These are phyloP conservation scores for Berberis thunbergii DNA, from an alignment of 164 flowering plant genomes.

Conservation along the genomic window DNA sequence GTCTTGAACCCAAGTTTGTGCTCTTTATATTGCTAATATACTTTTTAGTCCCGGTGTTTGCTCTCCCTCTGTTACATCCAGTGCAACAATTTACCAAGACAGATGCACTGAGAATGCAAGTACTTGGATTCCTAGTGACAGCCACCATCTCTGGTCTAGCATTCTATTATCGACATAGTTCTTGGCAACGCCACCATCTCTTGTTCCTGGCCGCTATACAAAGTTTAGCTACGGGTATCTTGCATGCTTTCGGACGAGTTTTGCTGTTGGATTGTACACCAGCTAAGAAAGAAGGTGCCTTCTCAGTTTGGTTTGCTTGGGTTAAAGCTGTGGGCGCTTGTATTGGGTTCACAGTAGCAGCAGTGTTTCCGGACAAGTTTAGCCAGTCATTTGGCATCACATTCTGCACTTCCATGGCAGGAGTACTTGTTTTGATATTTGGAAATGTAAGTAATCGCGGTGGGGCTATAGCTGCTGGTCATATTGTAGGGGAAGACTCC, in stretches of 20 bases:
- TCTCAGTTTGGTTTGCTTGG: conserved; percentile 53
- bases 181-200: conserved; percentile 29
- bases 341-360: conserved; percentile 39
- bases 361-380: conserved; percentile 24
- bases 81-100: conserved; percentile 35
- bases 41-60: conserved; percentile 39
- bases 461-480: conserved; percentile 58
- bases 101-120: conserved; percentile 47
- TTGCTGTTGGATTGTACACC: conserved; percentile 55
- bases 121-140: conserved; percentile 39
- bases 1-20: conserved; percentile 21
- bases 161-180: conserved; percentile 20
- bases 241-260: conserved; percentile 52
- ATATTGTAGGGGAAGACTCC: conserved; percentile 22
- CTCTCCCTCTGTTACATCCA: conserved; percentile 45
- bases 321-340: conserved; percentile 34
- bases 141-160: conserved; percentile 36
- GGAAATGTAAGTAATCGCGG: conserved; percentile 45
- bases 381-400: conserved; percentile 26
- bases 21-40: conserved; percentile 43
- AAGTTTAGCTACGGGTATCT: conserved; percentile 34
- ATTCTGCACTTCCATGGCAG: conserved; percentile 25
- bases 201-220: conserved; percentile 33
- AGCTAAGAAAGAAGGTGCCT: conserved; percentile 43
- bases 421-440: conserved; percentile 31